A percentile compares a stretch with the other conserved stretches of the same genome.
Evolutionary conservation across 2,329 filamentous ascomycete genomes (phyloP).

Genomic region (Fusarium sulawesiense): DNA sequence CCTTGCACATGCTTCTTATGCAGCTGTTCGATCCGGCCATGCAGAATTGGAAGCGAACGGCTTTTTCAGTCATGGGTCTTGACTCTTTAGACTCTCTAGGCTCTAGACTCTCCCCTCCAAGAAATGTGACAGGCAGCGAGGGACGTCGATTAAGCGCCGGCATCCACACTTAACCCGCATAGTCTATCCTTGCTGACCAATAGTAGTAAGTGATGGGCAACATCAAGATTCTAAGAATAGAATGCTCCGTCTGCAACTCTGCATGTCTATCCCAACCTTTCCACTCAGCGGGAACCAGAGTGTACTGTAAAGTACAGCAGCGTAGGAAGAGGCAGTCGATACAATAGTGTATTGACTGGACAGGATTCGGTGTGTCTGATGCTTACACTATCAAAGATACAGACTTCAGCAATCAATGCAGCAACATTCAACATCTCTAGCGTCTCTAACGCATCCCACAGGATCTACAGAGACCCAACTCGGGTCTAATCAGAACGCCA

Average conservation of each 20-base stretch:
- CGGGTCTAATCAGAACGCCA: conserved; percentile 14
- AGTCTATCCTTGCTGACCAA: conserved; percentile 32
- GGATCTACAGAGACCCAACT: conserved; percentile 5
- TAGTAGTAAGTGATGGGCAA: conserved; percentile 11
- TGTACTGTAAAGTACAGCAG: neutral
- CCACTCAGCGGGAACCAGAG: conserved; percentile 23
- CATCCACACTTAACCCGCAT: conserved; percentile 43
- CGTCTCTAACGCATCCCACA: conserved; percentile 7
- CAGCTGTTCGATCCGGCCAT: conserved; percentile 30
- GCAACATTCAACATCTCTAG: neutral
- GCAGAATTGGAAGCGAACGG: conserved; percentile 17
- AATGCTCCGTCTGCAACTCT: conserved; percentile 23
- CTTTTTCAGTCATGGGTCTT: conserved; percentile 29
- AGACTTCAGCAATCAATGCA: neutral
- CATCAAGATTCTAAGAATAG: conserved; percentile 44
- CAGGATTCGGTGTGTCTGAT: neutral
- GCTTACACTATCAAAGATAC: neutral
- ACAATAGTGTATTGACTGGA: neutral
- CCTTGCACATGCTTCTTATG: conserved; percentile 36
- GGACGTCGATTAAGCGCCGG: conserved; percentile 44
- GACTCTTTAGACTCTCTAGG: neutral
- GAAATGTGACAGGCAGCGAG: conserved; percentile 39
- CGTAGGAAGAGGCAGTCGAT: neutral
- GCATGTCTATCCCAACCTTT: conserved; percentile 35
- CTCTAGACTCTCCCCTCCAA: conserved; percentile 6